These are phyloP conservation scores for Clonostachys chloroleuca DNA, from an alignment of 2,329 filamentous ascomycete genomes.

Conservation along the genomic window DNA sequence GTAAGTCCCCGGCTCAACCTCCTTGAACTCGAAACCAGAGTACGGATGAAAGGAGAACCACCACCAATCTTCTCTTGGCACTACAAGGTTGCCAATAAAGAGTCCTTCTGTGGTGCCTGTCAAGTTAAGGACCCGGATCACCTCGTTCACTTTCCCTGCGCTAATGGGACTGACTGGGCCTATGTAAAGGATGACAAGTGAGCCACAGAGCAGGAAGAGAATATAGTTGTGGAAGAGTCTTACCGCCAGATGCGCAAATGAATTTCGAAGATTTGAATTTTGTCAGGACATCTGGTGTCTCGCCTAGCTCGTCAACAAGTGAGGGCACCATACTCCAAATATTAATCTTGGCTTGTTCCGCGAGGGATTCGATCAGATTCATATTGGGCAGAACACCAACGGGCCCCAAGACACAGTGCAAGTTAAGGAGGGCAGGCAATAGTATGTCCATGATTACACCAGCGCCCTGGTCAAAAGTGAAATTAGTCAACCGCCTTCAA, in stretches of 20 bases:
- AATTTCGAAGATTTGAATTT: slow-evolving; percentile 24
- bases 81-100: slow-evolving; percentile 22
- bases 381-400: slow-evolving; percentile 25
- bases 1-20: slow-evolving; percentile 17
- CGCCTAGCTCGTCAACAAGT: slow-evolving; percentile 23
- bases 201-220: too few relatives aligned
- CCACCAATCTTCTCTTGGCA: slow-evolving; percentile 17
- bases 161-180: slow-evolving; percentile 18
- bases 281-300: slow-evolving; percentile 17
- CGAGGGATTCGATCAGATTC: slow-evolving; percentile 21
- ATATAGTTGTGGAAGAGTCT: too few relatives aligned
- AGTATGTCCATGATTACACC: slow-evolving; percentile 35
- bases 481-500: background rate
- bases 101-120: slow-evolving; percentile 25
- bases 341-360: slow-evolving; percentile 23
- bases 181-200: too few relatives aligned
- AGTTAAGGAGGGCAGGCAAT: slow-evolving; percentile 24
- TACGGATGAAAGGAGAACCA: slow-evolving; percentile 25
- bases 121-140: slow-evolving; percentile 22
- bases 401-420: slow-evolving; percentile 29
- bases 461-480: slow-evolving; percentile 20
- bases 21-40: slow-evolving; percentile 25
- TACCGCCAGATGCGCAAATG: slow-evolving; percentile 24
- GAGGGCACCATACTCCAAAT: slow-evolving; percentile 31
- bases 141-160: slow-evolving; percentile 19